Conservation (phyloP, 2,329 filamentous ascomycete genomes). For the Rutstroemia sp. region DNA sequence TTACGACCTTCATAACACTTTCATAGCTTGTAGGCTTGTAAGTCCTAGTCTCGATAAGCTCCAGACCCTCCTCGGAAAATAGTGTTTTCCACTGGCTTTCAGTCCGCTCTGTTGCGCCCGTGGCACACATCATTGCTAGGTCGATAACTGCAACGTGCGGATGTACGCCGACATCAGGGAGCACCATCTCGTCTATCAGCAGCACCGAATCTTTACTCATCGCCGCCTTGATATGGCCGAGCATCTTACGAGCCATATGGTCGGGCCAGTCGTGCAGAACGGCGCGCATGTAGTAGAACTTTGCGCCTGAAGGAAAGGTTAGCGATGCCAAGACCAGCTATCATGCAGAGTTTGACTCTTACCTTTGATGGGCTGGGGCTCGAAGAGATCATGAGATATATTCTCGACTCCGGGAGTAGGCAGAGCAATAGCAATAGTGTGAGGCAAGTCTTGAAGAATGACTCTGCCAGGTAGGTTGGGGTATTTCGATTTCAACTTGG, state of each 20-base stretch:
- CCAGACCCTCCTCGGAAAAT: neutral
- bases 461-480: constrained; percentile 30
- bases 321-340: neutral
- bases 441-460: constrained; percentile 35
- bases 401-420: constrained; percentile 27
- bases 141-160: constrained; percentile 30
- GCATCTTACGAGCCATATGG: constrained; percentile 14
- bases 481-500: constrained; percentile 27
- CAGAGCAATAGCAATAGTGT: constrained; percentile 21
- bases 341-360: neutral
- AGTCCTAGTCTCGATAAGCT: neutral
- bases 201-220: constrained; percentile 16
- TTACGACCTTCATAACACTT: neutral
- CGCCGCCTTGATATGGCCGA: neutral
- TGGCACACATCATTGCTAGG: constrained; percentile 31
- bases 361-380: constrained; percentile 24
- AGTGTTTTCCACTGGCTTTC: neutral
- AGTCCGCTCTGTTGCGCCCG: constrained; percentile 32
- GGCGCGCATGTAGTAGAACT: constrained; percentile 33
- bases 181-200: constrained; percentile 37
- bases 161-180: constrained; percentile 31
- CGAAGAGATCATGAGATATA: constrained; percentile 25
- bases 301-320: constrained; percentile 4
- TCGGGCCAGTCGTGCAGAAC: constrained; percentile 35
- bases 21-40: neutral